These are phyloP conservation scores for Dispira simplex DNA, from an alignment of 192 early-diverging fungal genomes.

Conservation along the genomic window DNA sequence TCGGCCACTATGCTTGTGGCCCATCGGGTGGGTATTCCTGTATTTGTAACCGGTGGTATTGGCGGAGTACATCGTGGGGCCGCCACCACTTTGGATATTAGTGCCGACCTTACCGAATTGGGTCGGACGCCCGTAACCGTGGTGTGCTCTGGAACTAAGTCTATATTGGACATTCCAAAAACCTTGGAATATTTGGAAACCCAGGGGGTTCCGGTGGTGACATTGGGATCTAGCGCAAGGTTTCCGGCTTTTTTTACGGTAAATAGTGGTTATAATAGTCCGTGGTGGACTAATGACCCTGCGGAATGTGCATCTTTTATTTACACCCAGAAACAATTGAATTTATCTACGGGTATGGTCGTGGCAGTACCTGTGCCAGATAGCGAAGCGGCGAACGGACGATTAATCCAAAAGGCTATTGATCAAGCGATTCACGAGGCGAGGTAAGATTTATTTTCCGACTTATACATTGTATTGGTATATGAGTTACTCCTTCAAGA, in stretches of 20 bases:
- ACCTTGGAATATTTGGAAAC: slow-evolving; percentile 90
- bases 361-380: slow-evolving; percentile 82
- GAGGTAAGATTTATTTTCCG: slow-evolving; percentile 20
- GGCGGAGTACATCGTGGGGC: slow-evolving; percentile 88
- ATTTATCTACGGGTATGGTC: slow-evolving; percentile 63
- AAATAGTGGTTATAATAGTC: slow-evolving; percentile 35
- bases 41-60: slow-evolving; percentile 97
- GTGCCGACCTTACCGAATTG: slow-evolving; percentile 86
- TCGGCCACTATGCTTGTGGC: slow-evolving; percentile 84
- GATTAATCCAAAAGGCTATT: slow-evolving; percentile 53
- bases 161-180: slow-evolving; percentile 84
- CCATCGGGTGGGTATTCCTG: slow-evolving; percentile 61
- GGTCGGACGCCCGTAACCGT: slow-evolving; percentile 85
- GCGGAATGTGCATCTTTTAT: slow-evolving; percentile 28
- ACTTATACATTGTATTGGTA: too few relatives aligned
- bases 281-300: slow-evolving; percentile 23
- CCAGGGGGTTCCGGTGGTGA: slow-evolving; percentile 81
- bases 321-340: slow-evolving; percentile 37
- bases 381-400: slow-evolving; percentile 39
- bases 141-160: slow-evolving; percentile 91
- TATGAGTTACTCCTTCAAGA: too few relatives aligned
- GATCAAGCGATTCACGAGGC: slow-evolving; percentile 53
- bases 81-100: slow-evolving; percentile 66
- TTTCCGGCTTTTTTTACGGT: slow-evolving; percentile 92
- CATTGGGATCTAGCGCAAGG: slow-evolving; percentile 41